Evolutionary conservation across 208 protist genomes (phyloP).

Genomic region (Naegleria gruberi): DNA sequence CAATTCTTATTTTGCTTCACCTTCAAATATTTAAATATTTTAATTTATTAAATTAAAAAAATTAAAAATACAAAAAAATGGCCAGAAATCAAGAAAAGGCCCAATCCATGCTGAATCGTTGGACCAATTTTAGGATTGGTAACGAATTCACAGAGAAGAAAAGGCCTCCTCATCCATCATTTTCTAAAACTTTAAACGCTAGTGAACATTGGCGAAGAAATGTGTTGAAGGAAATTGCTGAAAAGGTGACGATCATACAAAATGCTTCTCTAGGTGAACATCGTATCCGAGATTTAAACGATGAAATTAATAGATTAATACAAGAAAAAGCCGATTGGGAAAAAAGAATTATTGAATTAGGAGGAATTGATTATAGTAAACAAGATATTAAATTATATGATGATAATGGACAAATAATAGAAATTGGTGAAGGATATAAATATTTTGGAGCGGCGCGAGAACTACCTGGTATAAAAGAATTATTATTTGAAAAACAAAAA

Average conservation of each 20-base stretch:
- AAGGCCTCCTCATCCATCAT: not conserved
- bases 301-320: conserved; percentile 73
- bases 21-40: no score
- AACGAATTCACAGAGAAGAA: not conserved
- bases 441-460: conserved; percentile 72
- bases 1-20: no score
- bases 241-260: not conserved
- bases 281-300: conserved; percentile 70
- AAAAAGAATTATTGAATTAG: conserved; percentile 58
- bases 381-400: not conserved
- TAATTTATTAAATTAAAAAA: no score
- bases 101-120: conserved; percentile 12
- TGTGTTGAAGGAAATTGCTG: not conserved
- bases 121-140: not conserved
- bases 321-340: conserved; percentile 73
- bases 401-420: not conserved
- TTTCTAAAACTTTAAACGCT: not conserved
- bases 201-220: conserved; percentile 14
- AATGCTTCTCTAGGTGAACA: conserved; percentile 54
- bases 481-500: conserved; percentile 45
- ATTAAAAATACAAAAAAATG: not conserved
- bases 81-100: conserved; percentile 19
- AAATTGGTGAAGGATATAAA: conserved; percentile 36
- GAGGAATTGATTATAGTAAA: conserved; percentile 52
- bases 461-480: conserved; percentile 65